These are phyloP conservation scores for Pisolithus orientalis DNA, from an alignment of 768 basidiomycete species.

Conservation along the genomic window DNA sequence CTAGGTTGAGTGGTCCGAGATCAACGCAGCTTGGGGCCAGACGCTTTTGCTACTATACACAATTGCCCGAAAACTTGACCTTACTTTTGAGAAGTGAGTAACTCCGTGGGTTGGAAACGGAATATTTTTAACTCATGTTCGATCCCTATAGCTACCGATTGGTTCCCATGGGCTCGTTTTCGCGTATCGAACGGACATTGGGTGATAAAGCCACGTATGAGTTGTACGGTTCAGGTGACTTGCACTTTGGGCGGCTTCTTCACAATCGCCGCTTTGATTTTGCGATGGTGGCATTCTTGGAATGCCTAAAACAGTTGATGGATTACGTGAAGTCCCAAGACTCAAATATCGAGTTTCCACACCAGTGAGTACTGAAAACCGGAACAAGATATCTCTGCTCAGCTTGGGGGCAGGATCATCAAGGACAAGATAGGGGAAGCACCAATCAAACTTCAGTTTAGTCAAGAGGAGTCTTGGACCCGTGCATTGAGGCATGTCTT, in stretches of 20 bases:
- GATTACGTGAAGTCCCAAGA: slow-evolving; percentile 79
- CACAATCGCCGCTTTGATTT: slow-evolving; percentile 96
- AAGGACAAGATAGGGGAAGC: slow-evolving; percentile 97
- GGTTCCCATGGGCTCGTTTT: slow-evolving; percentile 93
- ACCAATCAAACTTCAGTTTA: slow-evolving; percentile 90
- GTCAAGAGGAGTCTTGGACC: slow-evolving; percentile 95
- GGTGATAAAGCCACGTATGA: slow-evolving; percentile 86
- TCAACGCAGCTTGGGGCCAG: slow-evolving; percentile 98
- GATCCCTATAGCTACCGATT: slow-evolving; percentile 64
- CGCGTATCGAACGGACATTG: slow-evolving; percentile 76
- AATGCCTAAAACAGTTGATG: slow-evolving; percentile 88
- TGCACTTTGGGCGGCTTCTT: slow-evolving; percentile 79
- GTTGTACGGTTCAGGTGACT: slow-evolving; percentile 90
- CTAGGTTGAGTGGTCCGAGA: slow-evolving; percentile 96
- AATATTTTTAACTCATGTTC: slow-evolving; percentile 6
- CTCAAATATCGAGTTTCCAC: slow-evolving; percentile 67
- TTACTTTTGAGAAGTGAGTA: slow-evolving; percentile 75
- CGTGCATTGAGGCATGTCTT: slow-evolving; percentile 87
- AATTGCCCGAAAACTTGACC: slow-evolving; percentile 87
- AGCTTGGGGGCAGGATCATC: slow-evolving; percentile 48
- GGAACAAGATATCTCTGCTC: not conserved
- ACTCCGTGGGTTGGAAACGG: not conserved
- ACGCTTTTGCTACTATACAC: slow-evolving; percentile 88
- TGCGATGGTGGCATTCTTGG: slow-evolving; percentile 94
- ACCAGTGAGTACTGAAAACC: slow-evolving; percentile 58